Base-by-base conservation (phyloP, 164 flowering plant genomes). In the Nymphaea thermarum region DNA sequence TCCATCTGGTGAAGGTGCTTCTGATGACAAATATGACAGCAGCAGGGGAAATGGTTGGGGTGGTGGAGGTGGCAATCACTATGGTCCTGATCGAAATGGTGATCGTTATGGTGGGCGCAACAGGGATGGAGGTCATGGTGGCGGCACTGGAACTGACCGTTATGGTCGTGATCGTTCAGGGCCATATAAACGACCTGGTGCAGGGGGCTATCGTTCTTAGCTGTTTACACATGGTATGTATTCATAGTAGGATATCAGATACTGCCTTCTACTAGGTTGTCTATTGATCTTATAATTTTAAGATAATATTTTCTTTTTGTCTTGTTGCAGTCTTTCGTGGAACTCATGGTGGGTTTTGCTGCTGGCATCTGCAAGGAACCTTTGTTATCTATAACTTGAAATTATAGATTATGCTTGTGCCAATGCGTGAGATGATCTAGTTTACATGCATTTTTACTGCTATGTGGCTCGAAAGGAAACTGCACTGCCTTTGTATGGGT, bases 91-190 rank as follows among this genome's bases (percentile, higher is more conserved):
- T 45, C 79, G 98, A 4, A 85, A 79, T 80, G 95, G 64, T 55
- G 98, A 86, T 76, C 85, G 96, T 47, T 76, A 67, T 76, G 78
- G 98, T 65, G 85, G 87, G 25, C 87, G 90, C 68, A 77, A 63
- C 74, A 80, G 87, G 72, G 93, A 85, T 75, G 65, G 73, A 60
- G 88, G 88, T 61, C 71, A 80, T 70, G 90, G 87, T 73, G 89
- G 89, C 62, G 82, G 86, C 6, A 71, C 82, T 1, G 98, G 93
- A 65, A 69, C 76, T 71, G 96, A 90, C 67, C 80, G 91, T 36
- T 79, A 82, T 43, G 80, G 42, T 72, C 91, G 98, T 71, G 98
- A 93, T 67, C 93, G 98, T 43, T 84, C 96, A 78, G 96, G 96
- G 36, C 98, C 98, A 18, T 93, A 93, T 74, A 97, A 93, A 45